Base-by-base conservation (phyloP, 192 early-diverging fungal genomes). In the Mortierella hygrophila region DNA sequence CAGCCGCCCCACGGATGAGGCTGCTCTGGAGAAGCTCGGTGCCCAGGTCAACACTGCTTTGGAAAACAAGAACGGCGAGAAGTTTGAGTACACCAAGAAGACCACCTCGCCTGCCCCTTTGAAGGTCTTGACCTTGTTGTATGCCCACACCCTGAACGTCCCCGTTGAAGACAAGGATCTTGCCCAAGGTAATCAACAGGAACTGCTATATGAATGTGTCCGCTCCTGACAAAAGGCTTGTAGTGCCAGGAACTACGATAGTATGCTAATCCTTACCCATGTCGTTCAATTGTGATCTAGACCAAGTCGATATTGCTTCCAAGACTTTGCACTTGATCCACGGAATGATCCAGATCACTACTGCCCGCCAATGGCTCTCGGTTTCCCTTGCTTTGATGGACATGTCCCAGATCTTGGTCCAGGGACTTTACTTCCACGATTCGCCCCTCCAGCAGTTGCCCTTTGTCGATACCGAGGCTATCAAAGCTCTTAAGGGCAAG, bases 341-440 rank as follows among this genome's bases (percentile, higher is more conserved):
- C 68, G 99, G 98, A 20, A 87, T 99, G 89, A 88, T 98, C 35
- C 97, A 97, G 81, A 97, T 99, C 70, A 92, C 97, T 16, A 93
- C 93, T 42, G 93, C 95, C 23, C 93, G 96, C 82, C 93, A 94
- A 77, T 99, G 98, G 98, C 91, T 97, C 41, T 89, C 81, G 57
- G 91, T 92, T 69, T 92, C 96, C 1, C 80, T 92, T 10, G 81
- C 87, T 38, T 87, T 96, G 47, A 95, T 99, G 91, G 94, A 97
- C 68, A 91, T 99, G 57, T 92, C 94, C 52, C 98, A 99, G 90
- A 91, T 94, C 82, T 88, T 99, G 57, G 93, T 97, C 6, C 99
- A 99, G 89, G 99, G 96, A 23, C 88, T 96, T 37, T 95, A 93
- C 75, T 89, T 91, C 80, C 90, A 94, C 79, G 96, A 96, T 52